Evolutionary conservation across 2,329 filamentous ascomycete species (phyloP), one percentile per base, ranked within the genome.

Genomic region (Paramyrothecium sp.): DNA sequence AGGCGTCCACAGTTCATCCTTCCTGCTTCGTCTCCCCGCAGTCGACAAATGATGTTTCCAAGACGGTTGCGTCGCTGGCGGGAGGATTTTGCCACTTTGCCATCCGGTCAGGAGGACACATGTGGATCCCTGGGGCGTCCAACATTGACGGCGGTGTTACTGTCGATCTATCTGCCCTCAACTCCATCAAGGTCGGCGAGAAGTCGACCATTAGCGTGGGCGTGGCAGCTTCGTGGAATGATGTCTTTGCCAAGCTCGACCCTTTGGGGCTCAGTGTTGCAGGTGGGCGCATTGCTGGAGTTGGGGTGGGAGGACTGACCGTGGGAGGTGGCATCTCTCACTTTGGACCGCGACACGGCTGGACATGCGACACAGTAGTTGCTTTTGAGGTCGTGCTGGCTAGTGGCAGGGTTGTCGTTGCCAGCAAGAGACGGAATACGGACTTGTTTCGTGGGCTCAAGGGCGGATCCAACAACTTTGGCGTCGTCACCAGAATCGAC

Each of bases 381-480:
- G 47, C 54, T 17, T 64, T 55, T 54, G 58, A 64, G 52, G 51
- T 65, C 33, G 55, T 58, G 7, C 26, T 52, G 16, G 22, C 50
- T 3, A 34, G 20, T 20, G 50, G 30, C 10, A 54, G 72, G 59
- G 73, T 81, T 5, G 73, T 84, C 2, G 75, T 77, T 11, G 78
- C 75, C 0, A 67, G 68, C 30, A 26, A 52, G 26, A 22, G 26
- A 11, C 50, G 20, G 23, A 52, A 84, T 33, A 56, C 73, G 0
- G 82, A 86, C 56, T 72, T 87, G 2, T 86, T 81, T 69, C 85
- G 82, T 80, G 84, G 83, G 2, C 72, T 86, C 2, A 73, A 75
- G 41, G 82, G 82, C 19, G 81, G 83, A 1, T 81, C 82, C 2
- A 82, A 81, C 34, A 85, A 79, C 51, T 86, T 82, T 60, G 84